phyloP scores from a whole-genome alignment of 108 stramenopile genomes.

The Poteriospumella lacustris region DNA sequence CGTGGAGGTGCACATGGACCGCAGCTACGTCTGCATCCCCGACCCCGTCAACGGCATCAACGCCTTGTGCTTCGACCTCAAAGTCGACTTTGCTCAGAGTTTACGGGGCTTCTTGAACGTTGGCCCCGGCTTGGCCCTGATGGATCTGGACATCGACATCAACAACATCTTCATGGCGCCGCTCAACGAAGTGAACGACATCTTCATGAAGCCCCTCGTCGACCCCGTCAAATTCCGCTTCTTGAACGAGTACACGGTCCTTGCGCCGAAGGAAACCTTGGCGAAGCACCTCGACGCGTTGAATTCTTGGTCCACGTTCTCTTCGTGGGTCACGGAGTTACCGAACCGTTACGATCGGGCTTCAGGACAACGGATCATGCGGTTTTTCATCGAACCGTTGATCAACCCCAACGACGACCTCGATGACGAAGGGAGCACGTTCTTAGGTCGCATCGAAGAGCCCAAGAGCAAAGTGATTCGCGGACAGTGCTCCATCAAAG shows the following conservation, averaged over 20 bases:
- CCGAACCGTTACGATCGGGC: too few relatives aligned
- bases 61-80: too few relatives aligned
- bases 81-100: too few relatives aligned
- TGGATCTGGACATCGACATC: neutral
- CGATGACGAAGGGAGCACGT: too few relatives aligned
- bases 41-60: neutral
- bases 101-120: neutral
- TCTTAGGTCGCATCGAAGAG: too few relatives aligned
- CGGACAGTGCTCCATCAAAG: too few relatives aligned
- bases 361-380: too few relatives aligned
- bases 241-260: neutral
- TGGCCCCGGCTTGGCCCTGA: neutral
- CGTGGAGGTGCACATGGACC: neutral
- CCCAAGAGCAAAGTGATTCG: too few relatives aligned
- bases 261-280: neutral
- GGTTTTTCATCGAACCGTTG: too few relatives aligned
- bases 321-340: too few relatives aligned
- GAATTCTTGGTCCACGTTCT: neutral
- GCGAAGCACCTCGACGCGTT: neutral
- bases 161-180: slow-evolving; percentile 5
- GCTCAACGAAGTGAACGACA: neutral
- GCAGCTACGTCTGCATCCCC: neutral
- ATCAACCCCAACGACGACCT: too few relatives aligned
- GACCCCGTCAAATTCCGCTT: neutral
- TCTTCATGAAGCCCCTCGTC: neutral